Conservation (phyloP, 306 rosid genomes). For the Quercus parvula region DNA sequence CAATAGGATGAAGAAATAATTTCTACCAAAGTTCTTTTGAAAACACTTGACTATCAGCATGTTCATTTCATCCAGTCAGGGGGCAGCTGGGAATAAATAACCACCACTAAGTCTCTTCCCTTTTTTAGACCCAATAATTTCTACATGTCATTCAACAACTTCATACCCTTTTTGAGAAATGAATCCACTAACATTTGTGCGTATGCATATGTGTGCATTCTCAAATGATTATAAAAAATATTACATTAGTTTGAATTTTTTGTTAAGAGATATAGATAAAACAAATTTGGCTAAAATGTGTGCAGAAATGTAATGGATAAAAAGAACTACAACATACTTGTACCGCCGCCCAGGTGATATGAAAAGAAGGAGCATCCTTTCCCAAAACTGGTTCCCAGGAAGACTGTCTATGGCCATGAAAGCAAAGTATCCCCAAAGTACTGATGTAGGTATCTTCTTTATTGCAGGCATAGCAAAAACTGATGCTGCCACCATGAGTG, state of each 20-base stretch:
- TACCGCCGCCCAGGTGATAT: conserved; percentile 59
- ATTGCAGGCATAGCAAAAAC: conserved; percentile 69
- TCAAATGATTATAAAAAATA: neutral
- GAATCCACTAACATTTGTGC: neutral
- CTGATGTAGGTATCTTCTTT: conserved; percentile 77
- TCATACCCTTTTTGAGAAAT: neutral
- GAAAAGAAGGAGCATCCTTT: conserved; percentile 64
- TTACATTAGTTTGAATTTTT: neutral
- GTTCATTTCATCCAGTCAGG: neutral
- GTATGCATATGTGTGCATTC: neutral
- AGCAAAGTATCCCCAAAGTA: conserved; percentile 90
- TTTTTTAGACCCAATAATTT: neutral
- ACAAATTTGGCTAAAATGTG: neutral
- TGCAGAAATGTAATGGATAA: neutral
- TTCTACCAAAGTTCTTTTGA: neutral
- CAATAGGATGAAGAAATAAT: neutral
- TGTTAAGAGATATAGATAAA: neutral
- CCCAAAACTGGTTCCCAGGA: conserved; percentile 91
- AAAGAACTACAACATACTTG: conserved; percentile 50
- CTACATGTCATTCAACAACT: neutral
- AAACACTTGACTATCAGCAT: neutral
- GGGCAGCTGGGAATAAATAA: neutral
- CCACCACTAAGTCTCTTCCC: neutral
- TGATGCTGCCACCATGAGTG: conserved; percentile 73
- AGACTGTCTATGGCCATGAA: conserved; percentile 97